phyloP scores from a whole-genome alignment of 495 filamentous ascomycete genomes.

The Neurospora sp. region DNA sequence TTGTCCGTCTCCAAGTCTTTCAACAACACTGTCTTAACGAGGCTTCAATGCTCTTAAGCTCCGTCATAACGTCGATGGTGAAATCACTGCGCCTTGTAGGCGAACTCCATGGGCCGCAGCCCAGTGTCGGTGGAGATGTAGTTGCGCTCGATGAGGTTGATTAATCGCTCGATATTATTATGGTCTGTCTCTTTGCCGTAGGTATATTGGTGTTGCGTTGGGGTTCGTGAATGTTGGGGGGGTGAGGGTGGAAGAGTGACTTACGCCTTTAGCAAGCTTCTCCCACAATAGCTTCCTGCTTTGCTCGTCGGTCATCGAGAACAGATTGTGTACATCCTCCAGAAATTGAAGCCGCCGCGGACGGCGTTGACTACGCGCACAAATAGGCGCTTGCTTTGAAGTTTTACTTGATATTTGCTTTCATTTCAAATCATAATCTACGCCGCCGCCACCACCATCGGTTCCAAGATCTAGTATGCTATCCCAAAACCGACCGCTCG shows the following conservation, averaged over 20 bases:
- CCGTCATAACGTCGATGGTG: slow-evolving; percentile 52
- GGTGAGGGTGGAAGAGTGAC: neutral
- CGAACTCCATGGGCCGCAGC: slow-evolving; percentile 36
- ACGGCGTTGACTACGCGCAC: too few species aligned
- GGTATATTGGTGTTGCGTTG: too few species aligned
- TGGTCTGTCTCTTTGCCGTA: neutral
- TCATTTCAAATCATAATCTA: neutral
- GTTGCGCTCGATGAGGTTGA: slow-evolving; percentile 32
- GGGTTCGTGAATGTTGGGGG: too few species aligned
- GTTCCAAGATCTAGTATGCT: neutral
- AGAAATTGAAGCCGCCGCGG: neutral
- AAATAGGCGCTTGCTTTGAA: neutral
- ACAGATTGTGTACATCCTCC: slow-evolving; percentile 29
- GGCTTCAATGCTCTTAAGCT: neutral
- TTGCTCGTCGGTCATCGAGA: slow-evolving; percentile 16
- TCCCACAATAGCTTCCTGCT: slow-evolving; percentile 19
- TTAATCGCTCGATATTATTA: too few species aligned
- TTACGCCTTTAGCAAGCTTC: slow-evolving; percentile 22
- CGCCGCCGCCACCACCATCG: neutral
- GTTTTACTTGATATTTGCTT: neutral
- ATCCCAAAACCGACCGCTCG: neutral
- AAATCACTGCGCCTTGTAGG: slow-evolving; percentile 39
- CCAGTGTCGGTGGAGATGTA: slow-evolving; percentile 43
- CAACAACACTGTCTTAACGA: too few species aligned
- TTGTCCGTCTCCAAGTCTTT: too few species aligned